Base-by-base conservation (phyloP, 192 early-diverging fungal species). In the Bifiguratus adelaidae region DNA sequence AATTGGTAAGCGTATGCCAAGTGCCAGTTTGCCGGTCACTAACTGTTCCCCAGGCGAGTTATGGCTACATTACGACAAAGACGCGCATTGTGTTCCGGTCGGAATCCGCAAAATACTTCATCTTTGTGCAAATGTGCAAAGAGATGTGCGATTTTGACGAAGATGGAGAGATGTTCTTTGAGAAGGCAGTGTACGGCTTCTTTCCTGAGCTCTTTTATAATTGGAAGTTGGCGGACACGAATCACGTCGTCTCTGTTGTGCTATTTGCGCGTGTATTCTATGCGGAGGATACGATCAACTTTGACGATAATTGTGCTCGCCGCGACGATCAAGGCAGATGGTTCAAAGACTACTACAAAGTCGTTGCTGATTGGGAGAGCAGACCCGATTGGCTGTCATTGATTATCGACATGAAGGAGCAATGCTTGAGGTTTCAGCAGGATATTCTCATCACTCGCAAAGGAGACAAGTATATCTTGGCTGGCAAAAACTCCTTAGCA, bases 81-180 rank as follows among this genome's bases (percentile, higher is more conserved):
- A 96, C 92, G 7, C 81, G 83, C 61, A 65, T 80, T 21, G 89
- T 96, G 9, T 96, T 92, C 46, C 74, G 95, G 11, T 96, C 95
- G 8, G 89, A 89, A 50, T 91, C 92, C 0, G 92, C 91, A 8
- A 90, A 93, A 48, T 89, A 85, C 41, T 94, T 91, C 56, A 77
- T 98, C 12, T 91, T 94, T 58, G 80, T 98, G 16, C 95, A 98
- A 67, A 90, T 98, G 89, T 86, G 82, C 24, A 77, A 78, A 36
- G 95, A 98, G 67, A 98, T 96, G 92, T 93, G 88, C 86, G 83
- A 92, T 29, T 96, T 94, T 74, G 92, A 92, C 44, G 93, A 96
- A 52, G 93, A 98, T 54, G 92, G 93, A 6, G 89, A 96, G 57
- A 64, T 98, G 19, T 91, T 83, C 60, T 95, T 88, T 68, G 95